Evolutionary conservation across 2,329 filamentous ascomycete genomes (phyloP).

Genomic region (Zymoseptoria passerinii): DNA sequence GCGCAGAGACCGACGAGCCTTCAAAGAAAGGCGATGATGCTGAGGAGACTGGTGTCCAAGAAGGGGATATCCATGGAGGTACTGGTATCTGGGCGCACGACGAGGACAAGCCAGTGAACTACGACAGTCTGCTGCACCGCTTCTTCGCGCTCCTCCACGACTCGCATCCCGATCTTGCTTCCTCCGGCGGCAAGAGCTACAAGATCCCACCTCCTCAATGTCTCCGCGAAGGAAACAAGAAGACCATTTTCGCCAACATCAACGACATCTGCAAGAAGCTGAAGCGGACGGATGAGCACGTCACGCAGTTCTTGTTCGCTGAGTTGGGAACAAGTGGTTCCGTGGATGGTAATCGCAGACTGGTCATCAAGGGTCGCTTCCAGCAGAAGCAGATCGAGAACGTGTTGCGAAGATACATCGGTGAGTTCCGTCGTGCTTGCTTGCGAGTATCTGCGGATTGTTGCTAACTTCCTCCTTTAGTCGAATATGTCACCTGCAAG

Average conservation of each 20-base stretch:
- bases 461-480: slow-evolving; percentile 34
- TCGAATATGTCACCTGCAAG: slow-evolving; percentile 98
- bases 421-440: slow-evolving; percentile 43
- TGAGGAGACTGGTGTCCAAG: slow-evolving; percentile 35
- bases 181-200: slow-evolving; percentile 72
- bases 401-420: slow-evolving; percentile 89
- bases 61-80: slow-evolving; percentile 75
- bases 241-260: slow-evolving; percentile 99
- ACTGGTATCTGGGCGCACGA: slow-evolving; percentile 88
- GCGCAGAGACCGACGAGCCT: slow-evolving; percentile 42
- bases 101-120: slow-evolving; percentile 67
- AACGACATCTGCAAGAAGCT: slow-evolving; percentile 98
- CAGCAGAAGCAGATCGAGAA: slow-evolving; percentile 99
- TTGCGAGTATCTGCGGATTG: not conserved
- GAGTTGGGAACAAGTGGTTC: slow-evolving; percentile 96
- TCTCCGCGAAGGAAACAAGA: slow-evolving; percentile 99
- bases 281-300: slow-evolving; percentile 91
- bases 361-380: slow-evolving; percentile 99
- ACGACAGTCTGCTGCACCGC: slow-evolving; percentile 74
- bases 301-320: slow-evolving; percentile 93
- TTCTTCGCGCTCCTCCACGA: slow-evolving; percentile 94
- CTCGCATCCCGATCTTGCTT: slow-evolving; percentile 92
- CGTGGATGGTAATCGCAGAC: slow-evolving; percentile 81
- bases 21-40: slow-evolving; percentile 37
- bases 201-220: slow-evolving; percentile 99